Evolutionary conservation across 352 stramenopile species (phyloP).

Genomic region (Phytophthora capsici): DNA sequence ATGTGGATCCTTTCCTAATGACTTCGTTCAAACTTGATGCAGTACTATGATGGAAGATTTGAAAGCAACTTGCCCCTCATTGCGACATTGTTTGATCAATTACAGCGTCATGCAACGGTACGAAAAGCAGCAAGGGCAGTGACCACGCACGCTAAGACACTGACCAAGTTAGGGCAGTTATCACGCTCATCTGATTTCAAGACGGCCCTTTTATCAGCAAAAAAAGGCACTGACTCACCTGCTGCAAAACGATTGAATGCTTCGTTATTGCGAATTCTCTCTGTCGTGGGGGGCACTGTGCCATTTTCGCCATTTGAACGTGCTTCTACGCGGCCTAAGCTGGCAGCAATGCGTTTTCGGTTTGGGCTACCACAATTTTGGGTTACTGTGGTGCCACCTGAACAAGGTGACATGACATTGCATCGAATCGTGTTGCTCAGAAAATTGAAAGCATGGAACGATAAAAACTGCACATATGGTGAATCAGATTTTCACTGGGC

Average conservation of each 20-base stretch:
- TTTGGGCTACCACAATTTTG: too few species aligned
- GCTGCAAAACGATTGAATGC: background rate
- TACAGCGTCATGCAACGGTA: background rate
- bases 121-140: background rate
- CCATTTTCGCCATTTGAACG: background rate
- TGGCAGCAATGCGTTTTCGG: background rate
- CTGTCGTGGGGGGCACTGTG: background rate
- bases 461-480: background rate
- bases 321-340: background rate
- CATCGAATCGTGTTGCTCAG: background rate
- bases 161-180: background rate
- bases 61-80: background rate
- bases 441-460: background rate
- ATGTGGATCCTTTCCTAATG: background rate
- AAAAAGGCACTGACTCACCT: background rate
- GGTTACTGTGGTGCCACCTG: background rate
- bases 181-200: background rate
- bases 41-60: background rate
- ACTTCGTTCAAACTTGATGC: background rate
- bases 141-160: background rate
- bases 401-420: background rate
- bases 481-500: background rate
- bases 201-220: background rate
- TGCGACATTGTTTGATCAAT: background rate
- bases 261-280: background rate